Conservation (phyloP, 768 basidiomycete genomes). For the Hortiboletus campestris region DNA sequence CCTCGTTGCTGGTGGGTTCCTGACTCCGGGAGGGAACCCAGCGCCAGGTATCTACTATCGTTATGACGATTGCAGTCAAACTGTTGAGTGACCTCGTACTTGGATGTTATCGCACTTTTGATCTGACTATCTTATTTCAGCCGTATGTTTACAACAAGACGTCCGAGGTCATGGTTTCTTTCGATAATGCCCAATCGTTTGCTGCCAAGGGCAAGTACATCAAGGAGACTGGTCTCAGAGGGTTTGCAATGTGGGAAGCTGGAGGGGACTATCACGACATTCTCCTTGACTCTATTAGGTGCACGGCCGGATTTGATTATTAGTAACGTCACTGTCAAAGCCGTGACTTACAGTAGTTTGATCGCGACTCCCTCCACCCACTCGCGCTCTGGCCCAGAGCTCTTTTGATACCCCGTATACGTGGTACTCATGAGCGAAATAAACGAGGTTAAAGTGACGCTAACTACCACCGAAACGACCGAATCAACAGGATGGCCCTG, state of each 20-base stretch:
- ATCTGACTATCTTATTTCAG: constrained; percentile 35
- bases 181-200: constrained; percentile 60
- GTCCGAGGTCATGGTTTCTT: constrained; percentile 60
- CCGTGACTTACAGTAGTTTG: no score
- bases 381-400: no score
- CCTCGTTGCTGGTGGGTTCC: constrained; percentile 54
- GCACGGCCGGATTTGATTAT: constrained; percentile 1
- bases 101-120: background rate
- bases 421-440: constrained; percentile 4
- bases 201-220: constrained; percentile 62
- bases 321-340: background rate
- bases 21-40: constrained; percentile 31
- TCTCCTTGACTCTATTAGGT: constrained; percentile 55
- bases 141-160: constrained; percentile 63
- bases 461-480: background rate
- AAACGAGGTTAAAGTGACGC: background rate
- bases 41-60: constrained; percentile 49
- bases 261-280: constrained; percentile 63
- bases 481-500: constrained; percentile 8
- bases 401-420: no score
- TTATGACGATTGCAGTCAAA: constrained; percentile 71
- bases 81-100: constrained; percentile 43
- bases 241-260: constrained; percentile 73
- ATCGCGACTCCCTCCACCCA: background rate
- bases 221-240: constrained; percentile 48